These are phyloP conservation scores for Annulohypoxylon stygium DNA, from an alignment of 495 filamentous ascomycete species.

Conservation along the genomic window DNA sequence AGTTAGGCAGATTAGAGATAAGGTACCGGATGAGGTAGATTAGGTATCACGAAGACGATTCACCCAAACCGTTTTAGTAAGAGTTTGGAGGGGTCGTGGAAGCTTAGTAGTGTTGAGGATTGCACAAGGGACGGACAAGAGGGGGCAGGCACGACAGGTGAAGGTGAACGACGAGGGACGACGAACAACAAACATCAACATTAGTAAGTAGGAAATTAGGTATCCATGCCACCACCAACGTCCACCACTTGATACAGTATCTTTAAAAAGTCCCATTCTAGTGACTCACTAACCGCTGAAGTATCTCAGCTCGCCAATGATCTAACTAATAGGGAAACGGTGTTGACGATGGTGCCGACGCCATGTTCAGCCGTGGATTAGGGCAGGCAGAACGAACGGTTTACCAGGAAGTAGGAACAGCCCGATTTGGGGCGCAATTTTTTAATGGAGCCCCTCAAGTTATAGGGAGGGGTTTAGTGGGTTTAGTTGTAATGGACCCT, in stretches of 20 bases:
- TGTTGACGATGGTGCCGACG: neutral
- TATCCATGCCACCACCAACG: too few species aligned
- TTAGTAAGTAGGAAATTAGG: neutral
- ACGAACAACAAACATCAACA: too few species aligned
- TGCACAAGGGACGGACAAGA: neutral
- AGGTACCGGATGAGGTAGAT: neutral
- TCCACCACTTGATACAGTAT: conserved; percentile 1
- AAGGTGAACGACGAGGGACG: too few species aligned
- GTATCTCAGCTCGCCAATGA: conserved; percentile 3
- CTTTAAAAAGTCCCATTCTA: neutral
- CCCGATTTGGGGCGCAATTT: conserved; percentile 20
- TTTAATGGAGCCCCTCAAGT: neutral
- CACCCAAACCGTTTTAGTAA: conserved; percentile 4
- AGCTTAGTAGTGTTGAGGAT: neutral
- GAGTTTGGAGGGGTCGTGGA: neutral
- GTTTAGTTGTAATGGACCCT: neutral
- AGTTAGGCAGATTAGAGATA: conserved; percentile 13
- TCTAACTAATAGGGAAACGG: conserved; percentile 8
- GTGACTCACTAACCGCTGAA: conserved; percentile 19
- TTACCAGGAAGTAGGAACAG: conserved; percentile 1
- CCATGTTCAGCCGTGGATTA: conserved; percentile 34
- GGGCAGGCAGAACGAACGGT: neutral
- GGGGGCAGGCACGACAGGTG: neutral
- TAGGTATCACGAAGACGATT: conserved; percentile 6
- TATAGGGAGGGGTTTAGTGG: neutral